phyloP scores from a whole-genome alignment of 352 stramenopile genomes.

The Pythium utonaiense region DNA sequence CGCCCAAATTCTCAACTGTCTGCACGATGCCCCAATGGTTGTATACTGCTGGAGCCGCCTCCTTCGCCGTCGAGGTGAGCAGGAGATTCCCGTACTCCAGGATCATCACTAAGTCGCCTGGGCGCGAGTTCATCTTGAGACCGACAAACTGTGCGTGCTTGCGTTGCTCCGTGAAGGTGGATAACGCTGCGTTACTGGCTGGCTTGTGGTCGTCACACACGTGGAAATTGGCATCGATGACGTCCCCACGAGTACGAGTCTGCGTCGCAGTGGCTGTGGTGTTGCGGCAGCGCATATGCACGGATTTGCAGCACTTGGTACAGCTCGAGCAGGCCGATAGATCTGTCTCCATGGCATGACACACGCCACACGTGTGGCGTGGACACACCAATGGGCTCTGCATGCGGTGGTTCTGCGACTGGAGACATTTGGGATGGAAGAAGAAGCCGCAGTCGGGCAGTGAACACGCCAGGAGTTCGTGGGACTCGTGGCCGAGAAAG shows the following conservation, averaged over 20 bases:
- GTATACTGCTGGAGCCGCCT: conserved; percentile 29
- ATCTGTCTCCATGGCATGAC: conserved; percentile 42
- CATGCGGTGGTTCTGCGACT: conserved; percentile 7
- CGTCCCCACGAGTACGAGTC: conserved; percentile 10
- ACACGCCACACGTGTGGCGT: conserved; percentile 52
- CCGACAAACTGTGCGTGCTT: conserved; percentile 14
- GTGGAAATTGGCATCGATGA: conserved; percentile 32
- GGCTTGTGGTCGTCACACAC: conserved; percentile 37
- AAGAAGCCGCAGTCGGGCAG: conserved; percentile 55
- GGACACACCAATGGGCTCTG: conserved; percentile 46
- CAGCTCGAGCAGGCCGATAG: conserved; percentile 53
- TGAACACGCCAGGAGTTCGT: conserved; percentile 47
- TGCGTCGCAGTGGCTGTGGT: not conserved
- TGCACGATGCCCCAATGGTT: conserved; percentile 66
- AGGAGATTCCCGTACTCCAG: conserved; percentile 65
- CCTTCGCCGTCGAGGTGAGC: conserved; percentile 36
- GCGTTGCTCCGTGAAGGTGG: not conserved
- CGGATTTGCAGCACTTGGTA: conserved; percentile 42
- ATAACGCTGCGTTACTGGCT: not conserved
- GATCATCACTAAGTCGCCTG: conserved; percentile 62
- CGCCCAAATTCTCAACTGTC: conserved; percentile 41
- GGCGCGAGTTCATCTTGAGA: conserved; percentile 31
- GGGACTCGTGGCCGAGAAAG: conserved; percentile 59
- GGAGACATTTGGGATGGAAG: conserved; percentile 49
- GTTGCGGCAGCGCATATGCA: conserved; percentile 40